Evolutionary conservation across 192 early-diverging fungal species (phyloP), one percentile per base, ranked within the genome.

Genomic region (Coemansia sp.): DNA sequence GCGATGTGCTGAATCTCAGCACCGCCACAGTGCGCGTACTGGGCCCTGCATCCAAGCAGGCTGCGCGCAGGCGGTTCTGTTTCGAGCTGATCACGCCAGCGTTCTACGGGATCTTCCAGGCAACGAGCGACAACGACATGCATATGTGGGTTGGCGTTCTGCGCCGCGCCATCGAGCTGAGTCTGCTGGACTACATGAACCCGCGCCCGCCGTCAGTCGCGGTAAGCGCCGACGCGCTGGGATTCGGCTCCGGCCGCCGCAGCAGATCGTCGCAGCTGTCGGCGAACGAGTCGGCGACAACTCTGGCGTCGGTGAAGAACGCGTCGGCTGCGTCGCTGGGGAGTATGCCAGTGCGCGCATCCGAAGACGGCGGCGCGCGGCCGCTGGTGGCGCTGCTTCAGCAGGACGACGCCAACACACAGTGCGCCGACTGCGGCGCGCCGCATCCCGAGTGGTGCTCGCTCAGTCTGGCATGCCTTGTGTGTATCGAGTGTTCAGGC

Each of bases 401-500:
- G 35, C 67, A 63, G 45, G 59, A 62, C 46, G 53, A 33, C 2
- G 79, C 67, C 33, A 81, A 81, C 67, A 61, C 23, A 13, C 56
- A 7, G 23, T 89, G 88, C 54, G 88, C 82, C 0, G 88, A 89
- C 70, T 89, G 88, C 62, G 80, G 79, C 0, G 72, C 82, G 20
- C 29, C 42, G 74, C 84, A 84, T 61, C 91, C 93, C 8, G 89
- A 93, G 65, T 96, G 94, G 94, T 91, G 92, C 61, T 88, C 89
- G 76, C 89, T 90, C 22, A 95, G 92, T 57, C 84, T 93, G 34
- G 92, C 92, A 34, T 87, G 88, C 10, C 74, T 93, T 20, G 48
- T 96, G 38, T 96, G 93, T 67, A 96, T 95, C 45, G 89, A 87
- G 46, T 97, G 95, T 69, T 95, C 93, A 32, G 95, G 95, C 45